Conservation (phyloP, 306 rosid genomes). For the Comarum palustre region DNA sequence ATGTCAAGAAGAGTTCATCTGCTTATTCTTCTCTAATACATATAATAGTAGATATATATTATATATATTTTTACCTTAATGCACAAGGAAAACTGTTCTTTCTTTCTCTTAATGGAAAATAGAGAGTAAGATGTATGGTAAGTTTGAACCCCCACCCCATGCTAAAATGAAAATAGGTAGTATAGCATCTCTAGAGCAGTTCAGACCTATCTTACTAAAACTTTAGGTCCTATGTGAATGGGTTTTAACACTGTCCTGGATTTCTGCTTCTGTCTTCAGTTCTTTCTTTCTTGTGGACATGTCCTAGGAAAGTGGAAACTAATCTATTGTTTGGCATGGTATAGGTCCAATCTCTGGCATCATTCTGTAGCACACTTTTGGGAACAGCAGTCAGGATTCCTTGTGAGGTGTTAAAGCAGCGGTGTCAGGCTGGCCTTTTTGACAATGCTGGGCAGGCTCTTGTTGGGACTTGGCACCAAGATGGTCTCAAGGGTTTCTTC, state of each 20-base stretch:
- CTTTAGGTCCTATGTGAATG: background rate
- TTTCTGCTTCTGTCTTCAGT: background rate
- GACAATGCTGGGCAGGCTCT: slow-evolving; percentile 83
- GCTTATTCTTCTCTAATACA: no score
- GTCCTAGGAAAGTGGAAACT: background rate
- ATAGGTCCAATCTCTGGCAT: slow-evolving; percentile 88
- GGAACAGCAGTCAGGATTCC: slow-evolving; percentile 98
- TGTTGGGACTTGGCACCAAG: slow-evolving; percentile 85
- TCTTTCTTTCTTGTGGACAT: background rate
- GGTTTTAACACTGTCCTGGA: background rate
- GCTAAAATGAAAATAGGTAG: background rate
- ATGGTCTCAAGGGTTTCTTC: slow-evolving; percentile 92
- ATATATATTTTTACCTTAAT: no score
- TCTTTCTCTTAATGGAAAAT: background rate
- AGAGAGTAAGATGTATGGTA: background rate
- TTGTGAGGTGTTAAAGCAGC: slow-evolving; percentile 93
- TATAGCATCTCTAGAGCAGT: background rate
- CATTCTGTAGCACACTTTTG: slow-evolving; percentile 93
- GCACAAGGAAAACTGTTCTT: background rate
- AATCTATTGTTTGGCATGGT: slow-evolving; percentile 27
- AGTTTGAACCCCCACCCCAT: background rate
- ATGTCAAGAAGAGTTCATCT: background rate
- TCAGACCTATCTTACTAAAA: background rate
- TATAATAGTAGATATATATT: no score
- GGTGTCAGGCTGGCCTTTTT: slow-evolving; percentile 94